Conservation (phyloP, 345 rosid species). For the Camelina laxa region DNA sequence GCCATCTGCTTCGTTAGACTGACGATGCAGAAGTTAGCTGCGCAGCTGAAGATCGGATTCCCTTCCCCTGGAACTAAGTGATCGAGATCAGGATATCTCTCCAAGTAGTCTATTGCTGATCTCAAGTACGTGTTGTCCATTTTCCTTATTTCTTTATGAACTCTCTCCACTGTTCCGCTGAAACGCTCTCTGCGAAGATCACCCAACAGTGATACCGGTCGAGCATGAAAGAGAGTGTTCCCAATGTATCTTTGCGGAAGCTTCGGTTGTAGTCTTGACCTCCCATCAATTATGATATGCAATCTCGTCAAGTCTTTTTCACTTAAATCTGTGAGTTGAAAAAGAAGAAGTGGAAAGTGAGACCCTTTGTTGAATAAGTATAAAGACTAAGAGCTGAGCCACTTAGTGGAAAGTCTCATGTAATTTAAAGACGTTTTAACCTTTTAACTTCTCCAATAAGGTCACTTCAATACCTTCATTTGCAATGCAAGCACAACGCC, state of each 20-base stretch:
- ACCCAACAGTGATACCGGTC: constrained; percentile 17
- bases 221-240: constrained; percentile 46
- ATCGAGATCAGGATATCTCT: constrained; percentile 33
- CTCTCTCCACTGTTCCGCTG: constrained; percentile 36
- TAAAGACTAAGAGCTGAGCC: no score
- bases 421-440: background rate
- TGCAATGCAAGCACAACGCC: constrained; percentile 50
- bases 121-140: constrained; percentile 54
- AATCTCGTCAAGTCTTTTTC: constrained; percentile 42
- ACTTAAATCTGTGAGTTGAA: constrained; percentile 24
- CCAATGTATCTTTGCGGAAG: constrained; percentile 54
- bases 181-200: constrained; percentile 46
- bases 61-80: constrained; percentile 44
- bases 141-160: constrained; percentile 38
- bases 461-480: constrained; percentile 35
- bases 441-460: background rate
- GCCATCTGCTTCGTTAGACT: constrained; percentile 48
- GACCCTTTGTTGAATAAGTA: background rate
- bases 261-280: constrained; percentile 49
- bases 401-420: background rate
- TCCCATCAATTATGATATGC: constrained; percentile 49
- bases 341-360: background rate
- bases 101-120: constrained; percentile 51
- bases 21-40: constrained; percentile 61
- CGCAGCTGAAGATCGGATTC: constrained; percentile 50